phyloP scores from a whole-genome alignment of 192 early-diverging fungal species.

The Geranomyces variabilis region DNA sequence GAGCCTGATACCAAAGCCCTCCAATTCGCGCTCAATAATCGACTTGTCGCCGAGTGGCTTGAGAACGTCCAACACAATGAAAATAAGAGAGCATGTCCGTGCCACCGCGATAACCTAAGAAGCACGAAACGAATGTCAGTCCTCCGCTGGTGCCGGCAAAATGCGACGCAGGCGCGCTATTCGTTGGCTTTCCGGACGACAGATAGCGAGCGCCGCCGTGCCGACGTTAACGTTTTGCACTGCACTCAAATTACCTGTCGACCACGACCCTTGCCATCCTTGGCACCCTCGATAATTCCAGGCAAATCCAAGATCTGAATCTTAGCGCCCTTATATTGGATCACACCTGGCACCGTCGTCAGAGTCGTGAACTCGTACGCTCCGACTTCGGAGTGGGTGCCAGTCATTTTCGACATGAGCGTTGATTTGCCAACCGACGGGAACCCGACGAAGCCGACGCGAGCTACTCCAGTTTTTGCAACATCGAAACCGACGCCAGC shows the following conservation, averaged over 20 bases:
- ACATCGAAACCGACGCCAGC: slow-evolving; percentile 96
- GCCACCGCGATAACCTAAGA: slow-evolving; percentile 90
- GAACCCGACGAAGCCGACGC: slow-evolving; percentile 96
- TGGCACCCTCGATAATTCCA: slow-evolving; percentile 97
- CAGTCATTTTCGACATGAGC: slow-evolving; percentile 95
- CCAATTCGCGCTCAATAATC: slow-evolving; percentile 95
- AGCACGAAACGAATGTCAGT: no score
- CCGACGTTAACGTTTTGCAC: no score
- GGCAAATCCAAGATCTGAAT: slow-evolving; percentile 99
- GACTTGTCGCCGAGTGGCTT: slow-evolving; percentile 95
- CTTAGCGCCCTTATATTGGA: slow-evolving; percentile 96
- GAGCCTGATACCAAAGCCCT: slow-evolving; percentile 95
- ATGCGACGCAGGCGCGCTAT: no score
- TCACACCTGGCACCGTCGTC: slow-evolving; percentile 95
- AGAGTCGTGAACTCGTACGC: slow-evolving; percentile 99
- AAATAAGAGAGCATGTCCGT: slow-evolving; percentile 95
- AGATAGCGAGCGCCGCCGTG: no score
- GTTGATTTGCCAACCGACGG: slow-evolving; percentile 98
- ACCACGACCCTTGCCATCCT: slow-evolving; percentile 99
- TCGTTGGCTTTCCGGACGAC: no score
- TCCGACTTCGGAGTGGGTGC: slow-evolving; percentile 94
- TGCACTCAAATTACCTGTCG: slow-evolving; percentile 64
- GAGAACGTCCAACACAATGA: slow-evolving; percentile 94
- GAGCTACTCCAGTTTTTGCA: slow-evolving; percentile 97
- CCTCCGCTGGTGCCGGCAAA: no score